Evolutionary conservation across 2,329 filamentous ascomycete genomes (phyloP).

Genomic region (Tricladium varicosporioides): DNA sequence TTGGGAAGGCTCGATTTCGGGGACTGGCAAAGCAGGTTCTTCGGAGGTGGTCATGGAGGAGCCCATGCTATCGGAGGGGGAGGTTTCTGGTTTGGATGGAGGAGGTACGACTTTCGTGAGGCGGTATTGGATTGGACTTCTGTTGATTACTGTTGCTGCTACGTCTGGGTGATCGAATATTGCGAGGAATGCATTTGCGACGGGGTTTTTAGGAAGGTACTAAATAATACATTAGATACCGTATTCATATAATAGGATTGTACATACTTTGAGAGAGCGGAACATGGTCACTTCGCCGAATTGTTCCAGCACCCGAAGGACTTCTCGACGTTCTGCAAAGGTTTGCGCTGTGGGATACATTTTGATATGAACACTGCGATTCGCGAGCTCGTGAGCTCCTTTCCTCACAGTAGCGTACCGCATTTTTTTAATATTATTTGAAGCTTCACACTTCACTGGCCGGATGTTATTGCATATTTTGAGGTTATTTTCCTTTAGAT

Average conservation of each 20-base stretch:
- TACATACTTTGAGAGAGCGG: conserved; percentile 31
- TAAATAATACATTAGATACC: conserved; percentile 7
- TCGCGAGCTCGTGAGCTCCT: conserved; percentile 9
- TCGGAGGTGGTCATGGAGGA: neutral
- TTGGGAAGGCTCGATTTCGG: neutral
- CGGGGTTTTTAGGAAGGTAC: conserved; percentile 20
- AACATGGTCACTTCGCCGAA: conserved; percentile 35
- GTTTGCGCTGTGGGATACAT: conserved; percentile 29
- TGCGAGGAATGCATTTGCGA: conserved; percentile 30
- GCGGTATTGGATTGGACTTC: conserved; percentile 30
- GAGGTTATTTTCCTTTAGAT: too few species aligned
- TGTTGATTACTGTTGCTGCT: conserved; percentile 21
- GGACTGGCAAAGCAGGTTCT: neutral
- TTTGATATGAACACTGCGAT: conserved; percentile 33
- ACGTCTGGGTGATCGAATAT: conserved; percentile 26
- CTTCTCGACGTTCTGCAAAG: conserved; percentile 34
- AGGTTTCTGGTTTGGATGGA: neutral
- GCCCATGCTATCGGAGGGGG: neutral
- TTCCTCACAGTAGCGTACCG: neutral
- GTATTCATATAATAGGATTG: neutral
- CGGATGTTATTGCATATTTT: too few species aligned
- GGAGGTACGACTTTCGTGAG: conserved; percentile 14
- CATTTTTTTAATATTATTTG: neutral
- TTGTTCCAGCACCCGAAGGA: conserved; percentile 32
- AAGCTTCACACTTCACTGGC: too few species aligned